Evolutionary conservation across 768 basidiomycete species (phyloP), one percentile per base, ranked within the genome.

Genomic region (Pilatotrama ljubarskyi): DNA sequence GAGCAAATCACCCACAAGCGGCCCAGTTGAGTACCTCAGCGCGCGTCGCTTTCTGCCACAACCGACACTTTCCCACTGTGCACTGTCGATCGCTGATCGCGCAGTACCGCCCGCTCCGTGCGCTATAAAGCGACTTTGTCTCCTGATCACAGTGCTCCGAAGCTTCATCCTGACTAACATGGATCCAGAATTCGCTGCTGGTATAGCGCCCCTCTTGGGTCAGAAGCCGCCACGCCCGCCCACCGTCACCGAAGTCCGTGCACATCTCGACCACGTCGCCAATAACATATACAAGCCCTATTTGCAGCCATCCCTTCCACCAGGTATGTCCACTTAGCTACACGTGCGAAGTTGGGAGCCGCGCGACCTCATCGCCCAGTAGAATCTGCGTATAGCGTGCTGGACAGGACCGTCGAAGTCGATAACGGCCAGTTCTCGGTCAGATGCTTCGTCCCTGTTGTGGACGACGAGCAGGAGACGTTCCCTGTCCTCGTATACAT

Each of bases 401-500:
- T 13, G 14, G 22, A 44, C 22, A 20, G 43, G 22, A 13, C 18
- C 2, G 41, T 63, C 5, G n/a, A 42, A 1, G 53, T 59, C 13
- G 58, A 59, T 3, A 48, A 50, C 26, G 58, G 55, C 26, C 15
- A 43, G 18, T 53, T 60, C 37, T 43, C 42, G 6, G 44, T 58
- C 20, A 32, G 59, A 5, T 43, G 22, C 29, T 6, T 58, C 9
- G 41, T 52, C 0, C 63, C 63, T 13, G 36, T 7, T 10, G 36
- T 18, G 26, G 37, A 2, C 2, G 41, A 44, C 17, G 26, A 32
- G 13, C 36, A 18, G 10, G 49, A 43, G 2, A 43, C 40, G 7
- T 63, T 53, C 36, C 64, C 64, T 17, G 10, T 63, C 7, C 41
- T 60, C 14, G 44, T 59, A 25, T 49, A 51, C 20, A 24, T 58